Evolutionary conservation across 805 yeast genomes (phyloP).

Genomic region (Candida odintsovae): DNA sequence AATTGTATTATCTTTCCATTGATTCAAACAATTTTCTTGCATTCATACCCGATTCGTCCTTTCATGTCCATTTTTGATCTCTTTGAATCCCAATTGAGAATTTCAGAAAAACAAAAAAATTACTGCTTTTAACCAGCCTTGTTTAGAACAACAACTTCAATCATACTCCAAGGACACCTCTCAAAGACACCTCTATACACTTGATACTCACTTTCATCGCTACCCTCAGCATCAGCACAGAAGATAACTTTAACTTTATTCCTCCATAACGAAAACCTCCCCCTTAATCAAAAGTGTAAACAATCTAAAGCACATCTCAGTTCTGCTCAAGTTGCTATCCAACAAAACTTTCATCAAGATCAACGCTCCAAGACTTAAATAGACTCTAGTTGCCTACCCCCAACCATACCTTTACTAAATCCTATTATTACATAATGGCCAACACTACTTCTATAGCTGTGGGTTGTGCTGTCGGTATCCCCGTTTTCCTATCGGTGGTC

Average conservation of each 20-base stretch:
- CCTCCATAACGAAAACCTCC: background rate
- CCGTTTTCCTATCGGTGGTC: conserved; percentile 33
- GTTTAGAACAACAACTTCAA: background rate
- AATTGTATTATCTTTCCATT: too few species aligned
- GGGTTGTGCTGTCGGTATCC: conserved; percentile 50
- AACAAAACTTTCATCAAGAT: too few species aligned
- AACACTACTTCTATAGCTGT: conserved; percentile 32
- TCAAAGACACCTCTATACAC: background rate
- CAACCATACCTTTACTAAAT: background rate
- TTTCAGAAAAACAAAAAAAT: background rate
- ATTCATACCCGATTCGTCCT: too few species aligned
- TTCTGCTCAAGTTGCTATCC: background rate
- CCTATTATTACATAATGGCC: conserved; percentile 1
- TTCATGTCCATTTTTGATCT: background rate
- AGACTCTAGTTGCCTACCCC: too few species aligned
- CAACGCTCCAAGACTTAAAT: too few species aligned
- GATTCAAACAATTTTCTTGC: too few species aligned
- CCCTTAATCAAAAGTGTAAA: background rate
- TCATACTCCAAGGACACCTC: too few species aligned
- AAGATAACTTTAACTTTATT: too few species aligned
- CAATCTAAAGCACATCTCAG: background rate
- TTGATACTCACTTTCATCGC: too few species aligned
- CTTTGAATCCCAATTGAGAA: background rate
- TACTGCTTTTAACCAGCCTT: background rate
- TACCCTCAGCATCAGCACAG: too few species aligned